A percentile compares a stretch with the other conserved stretches of the same genome.
Conservation (phyloP, 2,329 filamentous ascomycete species). For the Microsporum ferrugineum region DNA sequence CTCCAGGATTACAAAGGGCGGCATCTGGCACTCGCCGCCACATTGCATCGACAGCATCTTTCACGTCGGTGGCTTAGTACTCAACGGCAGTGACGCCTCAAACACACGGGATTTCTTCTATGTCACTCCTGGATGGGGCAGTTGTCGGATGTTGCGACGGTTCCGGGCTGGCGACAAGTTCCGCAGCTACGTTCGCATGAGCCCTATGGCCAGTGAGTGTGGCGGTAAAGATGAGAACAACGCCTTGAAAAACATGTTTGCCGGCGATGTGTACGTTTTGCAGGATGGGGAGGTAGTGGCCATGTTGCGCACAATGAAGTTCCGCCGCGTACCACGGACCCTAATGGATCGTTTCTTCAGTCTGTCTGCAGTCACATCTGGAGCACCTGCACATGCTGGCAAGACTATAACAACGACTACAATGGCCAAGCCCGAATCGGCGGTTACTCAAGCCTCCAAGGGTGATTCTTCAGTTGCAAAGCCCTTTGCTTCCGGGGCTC, state of each 20-base stretch:
- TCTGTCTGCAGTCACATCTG: background rate
- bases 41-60: slow-evolving; percentile 27
- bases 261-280: slow-evolving; percentile 22
- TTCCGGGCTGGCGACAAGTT: slow-evolving; percentile 21
- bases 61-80: slow-evolving; percentile 30
- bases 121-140: slow-evolving; percentile 28
- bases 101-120: slow-evolving; percentile 23
- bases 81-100: slow-evolving; percentile 24
- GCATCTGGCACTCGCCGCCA: slow-evolving; percentile 16
- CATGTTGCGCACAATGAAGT: slow-evolving; percentile 21
- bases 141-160: slow-evolving; percentile 20
- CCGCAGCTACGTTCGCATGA: slow-evolving; percentile 24
- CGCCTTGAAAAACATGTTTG: slow-evolving; percentile 22
- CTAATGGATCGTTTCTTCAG: slow-evolving; percentile 33
- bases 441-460: too few relatives aligned
- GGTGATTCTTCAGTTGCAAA: too few relatives aligned
- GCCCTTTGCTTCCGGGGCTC: too few relatives aligned
- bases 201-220: slow-evolving; percentile 19
- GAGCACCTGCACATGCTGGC: background rate
- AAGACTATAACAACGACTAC: background rate
- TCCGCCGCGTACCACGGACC: slow-evolving; percentile 24
- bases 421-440: background rate
- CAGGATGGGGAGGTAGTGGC: slow-evolving; percentile 22
- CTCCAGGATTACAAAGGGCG: slow-evolving; percentile 7
- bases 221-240: background rate